Conservation (phyloP, 768 basidiomycete genomes). For the Suillus subaureus region DNA sequence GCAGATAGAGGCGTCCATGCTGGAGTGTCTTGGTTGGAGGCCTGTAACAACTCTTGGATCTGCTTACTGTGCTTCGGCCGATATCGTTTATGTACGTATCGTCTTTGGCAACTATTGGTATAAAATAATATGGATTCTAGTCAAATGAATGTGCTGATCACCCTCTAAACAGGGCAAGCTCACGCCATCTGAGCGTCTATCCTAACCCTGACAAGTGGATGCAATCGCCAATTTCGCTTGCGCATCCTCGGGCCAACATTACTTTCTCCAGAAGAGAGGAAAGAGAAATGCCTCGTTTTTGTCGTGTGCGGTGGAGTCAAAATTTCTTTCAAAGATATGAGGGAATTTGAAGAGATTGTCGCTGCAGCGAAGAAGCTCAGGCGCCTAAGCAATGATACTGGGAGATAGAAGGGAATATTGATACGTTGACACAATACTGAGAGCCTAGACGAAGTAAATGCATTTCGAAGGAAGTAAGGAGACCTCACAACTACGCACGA, state of each 20-base stretch:
- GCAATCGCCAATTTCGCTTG: constrained; percentile 57
- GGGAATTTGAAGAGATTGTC: constrained; percentile 46
- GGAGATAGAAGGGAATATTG: background rate
- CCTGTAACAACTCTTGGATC: too few species aligned
- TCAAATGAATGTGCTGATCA: too few species aligned
- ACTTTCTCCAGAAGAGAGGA: constrained; percentile 26
- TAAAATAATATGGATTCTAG: too few species aligned
- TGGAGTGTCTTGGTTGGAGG: too few species aligned
- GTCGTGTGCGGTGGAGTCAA: constrained; percentile 73
- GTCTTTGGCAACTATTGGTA: too few species aligned
- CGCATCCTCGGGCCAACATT: constrained; percentile 29
- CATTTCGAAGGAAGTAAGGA: background rate
- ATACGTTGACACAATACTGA: constrained; percentile 5
- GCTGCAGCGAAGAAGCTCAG: constrained; percentile 27
- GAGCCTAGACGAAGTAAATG: background rate
- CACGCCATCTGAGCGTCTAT: too few species aligned
- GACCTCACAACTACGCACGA: background rate
- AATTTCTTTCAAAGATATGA: constrained; percentile 55
- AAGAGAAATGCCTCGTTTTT: constrained; percentile 53
- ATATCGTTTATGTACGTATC: too few species aligned
- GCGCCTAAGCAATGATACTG: constrained; percentile 17
- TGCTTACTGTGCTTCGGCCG: too few species aligned
- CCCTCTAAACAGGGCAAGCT: too few species aligned
- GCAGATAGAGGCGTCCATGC: too few species aligned
- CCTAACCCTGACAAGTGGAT: too few species aligned